Evolutionary conservation across 768 basidiomycete species (phyloP), one percentile per base, ranked within the genome.

Genomic region (Panaeolus papilionaceus): DNA sequence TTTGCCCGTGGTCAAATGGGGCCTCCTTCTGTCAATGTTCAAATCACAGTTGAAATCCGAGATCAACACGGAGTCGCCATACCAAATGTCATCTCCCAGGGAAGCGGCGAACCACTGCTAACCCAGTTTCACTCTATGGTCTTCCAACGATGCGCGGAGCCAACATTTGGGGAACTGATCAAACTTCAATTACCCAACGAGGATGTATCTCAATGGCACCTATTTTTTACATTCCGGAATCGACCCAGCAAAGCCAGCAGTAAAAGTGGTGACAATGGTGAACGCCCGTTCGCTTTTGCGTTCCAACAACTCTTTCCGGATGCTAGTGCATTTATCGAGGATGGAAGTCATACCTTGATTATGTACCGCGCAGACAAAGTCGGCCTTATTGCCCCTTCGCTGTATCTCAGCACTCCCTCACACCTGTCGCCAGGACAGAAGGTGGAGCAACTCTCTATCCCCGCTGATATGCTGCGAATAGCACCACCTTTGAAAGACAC

Each of bases 171-270:
- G 40, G 97, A 99, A 78, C 86, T 98, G 61, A 86, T 98, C 79
- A 99, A 99, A 77, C 81, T 99, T 16, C 85, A 88, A 68, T 78
- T 99, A 9, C 92, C 94, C 23, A 79, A 83, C 12, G 82, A 89
- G 9, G 86, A 87, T 8, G 84, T 90, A 44, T 89, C 90, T 2
- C 85, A 88, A 47, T 96, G 93, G 88, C 97, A 98, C 75, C 79
- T 99, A 14, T 98, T 97, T 84, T 93, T 99, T 80, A 94, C 94
- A 0, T 96, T 98, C 79, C 88, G 93, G 45, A 91, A 94, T 74
- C 90, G 91, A 42, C 81, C 80, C 51, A 85, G 84, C 12, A 79
- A 82, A 33, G 40, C 71, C 51, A 76, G 78, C 16, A 73, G 76
- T 65, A 83, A 79, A 44, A 78, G 79, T 39, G 71, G 74, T 4